Conservation (phyloP, 169 alveolate species). For the Cryptosporidium muris region DNA sequence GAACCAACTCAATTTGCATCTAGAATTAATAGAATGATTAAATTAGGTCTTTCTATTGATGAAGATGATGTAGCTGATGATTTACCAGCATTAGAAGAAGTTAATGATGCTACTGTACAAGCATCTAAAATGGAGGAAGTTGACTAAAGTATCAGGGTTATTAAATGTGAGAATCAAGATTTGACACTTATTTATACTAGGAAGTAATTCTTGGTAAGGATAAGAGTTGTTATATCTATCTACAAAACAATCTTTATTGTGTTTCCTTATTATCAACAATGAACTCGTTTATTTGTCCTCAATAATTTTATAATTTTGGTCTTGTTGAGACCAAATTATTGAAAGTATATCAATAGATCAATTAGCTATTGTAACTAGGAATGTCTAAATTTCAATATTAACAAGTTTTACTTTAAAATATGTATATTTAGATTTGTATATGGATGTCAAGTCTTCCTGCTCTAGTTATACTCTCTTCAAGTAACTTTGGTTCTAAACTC, state of each 20-base stretch:
- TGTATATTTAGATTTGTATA: slow-evolving; percentile 4
- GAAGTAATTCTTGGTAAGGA: too few relatives aligned
- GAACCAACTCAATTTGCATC: slow-evolving; percentile 98
- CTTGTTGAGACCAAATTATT: too few relatives aligned
- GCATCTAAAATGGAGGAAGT: slow-evolving; percentile 97
- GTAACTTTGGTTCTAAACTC: neutral
- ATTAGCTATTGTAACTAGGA: too few relatives aligned
- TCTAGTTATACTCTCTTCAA: slow-evolving; percentile 54
- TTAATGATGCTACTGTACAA: slow-evolving; percentile 83
- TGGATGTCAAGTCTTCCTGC: slow-evolving; percentile 68
- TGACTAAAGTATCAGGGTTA: slow-evolving; percentile 80
- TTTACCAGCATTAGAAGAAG: slow-evolving; percentile 90
- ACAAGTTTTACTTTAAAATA: neutral
- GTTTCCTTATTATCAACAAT: too few relatives aligned
- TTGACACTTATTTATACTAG: neutral
- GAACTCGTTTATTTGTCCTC: too few relatives aligned
- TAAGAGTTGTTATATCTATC: too few relatives aligned
- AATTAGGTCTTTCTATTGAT: slow-evolving; percentile 96
- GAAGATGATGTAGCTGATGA: slow-evolving; percentile 92
- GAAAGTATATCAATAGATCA: too few relatives aligned
- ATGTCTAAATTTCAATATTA: too few relatives aligned
- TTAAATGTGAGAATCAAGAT: neutral
- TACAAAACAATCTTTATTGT: too few relatives aligned
- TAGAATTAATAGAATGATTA: slow-evolving; percentile 99
- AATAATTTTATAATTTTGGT: too few relatives aligned